Percentiles rank a stretch among this genome's conserved stretches.
Conservation (phyloP, 768 basidiomycete species). For the Xerocomellus amylosporus region DNA sequence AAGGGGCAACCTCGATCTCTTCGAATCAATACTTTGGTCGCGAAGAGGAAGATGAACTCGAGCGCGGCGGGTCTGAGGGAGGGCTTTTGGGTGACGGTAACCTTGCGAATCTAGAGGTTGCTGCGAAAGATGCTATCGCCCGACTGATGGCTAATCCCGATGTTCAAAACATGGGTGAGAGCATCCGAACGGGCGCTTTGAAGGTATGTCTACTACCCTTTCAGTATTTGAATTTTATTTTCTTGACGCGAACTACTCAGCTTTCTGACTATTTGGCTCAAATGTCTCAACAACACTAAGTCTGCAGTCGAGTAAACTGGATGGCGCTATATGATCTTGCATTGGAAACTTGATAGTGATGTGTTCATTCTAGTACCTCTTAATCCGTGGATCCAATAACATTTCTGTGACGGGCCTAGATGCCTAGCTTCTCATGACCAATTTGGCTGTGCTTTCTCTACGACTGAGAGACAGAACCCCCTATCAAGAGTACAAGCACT, state of each 20-base stretch:
- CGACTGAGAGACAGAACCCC: neutral
- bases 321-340: neutral
- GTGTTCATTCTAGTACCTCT: conserved; percentile 6
- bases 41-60: conserved; percentile 64
- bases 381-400: conserved; percentile 15
- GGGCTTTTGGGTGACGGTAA: conserved; percentile 49
- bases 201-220: conserved; percentile 52
- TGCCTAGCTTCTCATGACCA: neutral
- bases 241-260: conserved; percentile 27
- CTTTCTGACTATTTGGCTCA: conserved; percentile 68
- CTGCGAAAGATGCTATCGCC: conserved; percentile 73
- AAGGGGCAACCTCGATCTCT: conserved; percentile 89
- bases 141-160: conserved; percentile 81
- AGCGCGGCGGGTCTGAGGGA: conserved; percentile 48
- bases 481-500: no score
- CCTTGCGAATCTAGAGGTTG: conserved; percentile 55
- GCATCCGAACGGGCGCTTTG: conserved; percentile 72
- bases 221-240: neutral
- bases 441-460: neutral
- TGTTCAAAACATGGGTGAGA: conserved; percentile 82
- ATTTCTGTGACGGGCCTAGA: neutral
- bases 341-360: neutral
- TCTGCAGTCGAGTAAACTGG: neutral
- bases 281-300: conserved; percentile 52
- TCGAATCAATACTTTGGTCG: conserved; percentile 97